phyloP scores from a whole-genome alignment of 2,329 filamentous ascomycete species.

The Celoporthe dispersa region DNA sequence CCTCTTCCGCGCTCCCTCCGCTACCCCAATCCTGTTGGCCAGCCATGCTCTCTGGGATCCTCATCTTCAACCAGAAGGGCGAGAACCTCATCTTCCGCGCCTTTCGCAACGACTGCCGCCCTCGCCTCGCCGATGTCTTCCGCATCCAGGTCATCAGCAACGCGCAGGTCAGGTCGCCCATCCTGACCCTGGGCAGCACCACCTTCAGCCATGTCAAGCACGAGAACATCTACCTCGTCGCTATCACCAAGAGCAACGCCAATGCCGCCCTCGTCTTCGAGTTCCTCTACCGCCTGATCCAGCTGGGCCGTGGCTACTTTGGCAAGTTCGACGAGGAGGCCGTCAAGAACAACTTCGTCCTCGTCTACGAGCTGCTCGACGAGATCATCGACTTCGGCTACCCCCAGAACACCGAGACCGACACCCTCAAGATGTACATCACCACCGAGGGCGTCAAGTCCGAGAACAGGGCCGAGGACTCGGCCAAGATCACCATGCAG shows the following conservation, averaged over 20 bases:
- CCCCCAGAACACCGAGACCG: conserved; percentile 97
- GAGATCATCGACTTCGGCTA: conserved; percentile 99
- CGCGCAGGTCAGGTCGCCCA: conserved; percentile 94
- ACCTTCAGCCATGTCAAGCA: conserved; percentile 99
- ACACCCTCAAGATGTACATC: conserved; percentile 99
- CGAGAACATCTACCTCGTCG: conserved; percentile 98
- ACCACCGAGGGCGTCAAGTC: conserved; percentile 98
- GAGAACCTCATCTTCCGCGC: conserved; percentile 99
- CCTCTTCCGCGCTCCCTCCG: not conserved
- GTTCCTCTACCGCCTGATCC: conserved; percentile 91
- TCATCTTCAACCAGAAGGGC: conserved; percentile 99
- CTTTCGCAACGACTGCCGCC: conserved; percentile 97
- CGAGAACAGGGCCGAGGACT: conserved; percentile 83
- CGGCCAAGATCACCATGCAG: conserved; percentile 98
- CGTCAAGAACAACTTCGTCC: conserved; percentile 99
- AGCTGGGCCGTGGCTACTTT: conserved; percentile 93
- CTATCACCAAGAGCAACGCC: conserved; percentile 98
- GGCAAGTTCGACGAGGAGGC: conserved; percentile 99
- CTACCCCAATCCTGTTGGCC: not conserved
- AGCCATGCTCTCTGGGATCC: conserved; percentile 89
- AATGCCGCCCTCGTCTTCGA: conserved; percentile 98
- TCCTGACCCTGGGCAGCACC: conserved; percentile 94
- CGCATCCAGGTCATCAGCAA: conserved; percentile 99
- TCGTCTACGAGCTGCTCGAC: conserved; percentile 96
- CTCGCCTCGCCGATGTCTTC: conserved; percentile 96